A percentile compares a stretch with the other conserved stretches of the same genome.
These are phyloP conservation scores for Durotheca rogersii DNA, from an alignment of 495 filamentous ascomycete genomes.

Conservation along the genomic window DNA sequence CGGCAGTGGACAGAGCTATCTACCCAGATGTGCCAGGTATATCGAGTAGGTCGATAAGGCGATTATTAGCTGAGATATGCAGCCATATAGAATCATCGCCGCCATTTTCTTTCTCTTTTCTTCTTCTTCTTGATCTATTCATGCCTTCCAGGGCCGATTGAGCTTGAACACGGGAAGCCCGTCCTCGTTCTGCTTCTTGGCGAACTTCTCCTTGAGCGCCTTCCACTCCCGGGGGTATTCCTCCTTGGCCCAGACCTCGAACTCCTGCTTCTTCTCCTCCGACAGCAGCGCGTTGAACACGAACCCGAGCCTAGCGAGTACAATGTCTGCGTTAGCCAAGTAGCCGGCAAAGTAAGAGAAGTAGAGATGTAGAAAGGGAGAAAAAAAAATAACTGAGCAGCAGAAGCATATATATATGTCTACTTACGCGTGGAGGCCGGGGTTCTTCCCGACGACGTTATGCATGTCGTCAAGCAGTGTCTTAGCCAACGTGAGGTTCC, in stretches of 20 bases:
- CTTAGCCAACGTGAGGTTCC: conserved; percentile 63
- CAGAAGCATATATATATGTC: no score
- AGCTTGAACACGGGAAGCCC: conserved; percentile 46
- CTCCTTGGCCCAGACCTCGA: conserved; percentile 69
- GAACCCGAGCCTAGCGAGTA: conserved; percentile 67
- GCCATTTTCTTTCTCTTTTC: no score
- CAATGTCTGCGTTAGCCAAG: no score
- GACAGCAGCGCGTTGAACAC: conserved; percentile 71
- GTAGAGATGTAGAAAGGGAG: no score
- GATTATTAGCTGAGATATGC: no score
- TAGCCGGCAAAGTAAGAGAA: no score
- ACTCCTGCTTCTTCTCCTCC: conserved; percentile 58
- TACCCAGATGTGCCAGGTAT: no score
- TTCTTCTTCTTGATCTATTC: no score
- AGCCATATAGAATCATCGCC: no score
- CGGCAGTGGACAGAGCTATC: no score
- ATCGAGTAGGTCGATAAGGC: no score
- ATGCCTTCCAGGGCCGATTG: conserved; percentile 45
- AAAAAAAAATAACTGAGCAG: no score
- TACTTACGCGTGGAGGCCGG: conserved; percentile 71
- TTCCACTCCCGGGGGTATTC: conserved; percentile 69
- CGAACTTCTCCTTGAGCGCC: conserved; percentile 55
- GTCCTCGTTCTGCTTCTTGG: conserved; percentile 36
- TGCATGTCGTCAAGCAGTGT: conserved; percentile 65
- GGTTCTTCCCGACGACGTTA: conserved; percentile 60